Base-by-base conservation (phyloP, 805 yeast species). In the Sporopachydermia lactativora region DNA sequence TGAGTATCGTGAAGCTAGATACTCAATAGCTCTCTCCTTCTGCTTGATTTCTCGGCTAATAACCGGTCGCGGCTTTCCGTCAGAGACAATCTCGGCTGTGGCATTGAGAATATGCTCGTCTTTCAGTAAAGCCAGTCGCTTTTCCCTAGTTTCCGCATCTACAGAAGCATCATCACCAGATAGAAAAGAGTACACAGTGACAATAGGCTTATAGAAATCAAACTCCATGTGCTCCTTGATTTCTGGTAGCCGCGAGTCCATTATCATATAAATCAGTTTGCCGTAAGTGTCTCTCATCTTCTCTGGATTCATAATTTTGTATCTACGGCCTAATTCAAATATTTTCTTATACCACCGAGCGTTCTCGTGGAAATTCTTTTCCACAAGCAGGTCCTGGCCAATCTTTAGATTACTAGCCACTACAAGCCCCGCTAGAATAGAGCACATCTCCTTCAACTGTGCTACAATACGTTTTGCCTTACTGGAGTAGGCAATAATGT, bases 261-360 rank as follows among this genome's bases (percentile, higher is more conserved):
- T 81, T 31, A 81, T 75, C 81, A 81, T 82, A 56, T 81, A 81
- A 60, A 82, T 77, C 43, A 82, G 61, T 51, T 81, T 81, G 37
- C 94, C 94, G 55, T 75, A 82, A 3, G 76, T 76, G 50, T 77
- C 82, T 45, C 86, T 68, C 82, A 82, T 77, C 49, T 74, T 68
- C 49, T 81, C 86, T 0, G 94, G 94, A 51, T 81, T 81, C 86
- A 81, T 77, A 49, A 82, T 76, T 53, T 81, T 81, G 60, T 81
- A 81, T 36, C 92, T 66, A 50, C 92, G 65, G 17, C 92, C 92
- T 45, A 81, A 73, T 58, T 81, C 92, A 54, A 81, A 81, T 4
- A 81, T 62, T 35, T 58, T 60, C 52, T 81, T 68, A 55, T 75
- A 81, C 86, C 88, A 82, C 24, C 71, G 74, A 3, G 81, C 77